Evolutionary conservation across 192 early-diverging fungal genomes (phyloP).

Genomic region (Hyaloraphidium curvatum): DNA sequence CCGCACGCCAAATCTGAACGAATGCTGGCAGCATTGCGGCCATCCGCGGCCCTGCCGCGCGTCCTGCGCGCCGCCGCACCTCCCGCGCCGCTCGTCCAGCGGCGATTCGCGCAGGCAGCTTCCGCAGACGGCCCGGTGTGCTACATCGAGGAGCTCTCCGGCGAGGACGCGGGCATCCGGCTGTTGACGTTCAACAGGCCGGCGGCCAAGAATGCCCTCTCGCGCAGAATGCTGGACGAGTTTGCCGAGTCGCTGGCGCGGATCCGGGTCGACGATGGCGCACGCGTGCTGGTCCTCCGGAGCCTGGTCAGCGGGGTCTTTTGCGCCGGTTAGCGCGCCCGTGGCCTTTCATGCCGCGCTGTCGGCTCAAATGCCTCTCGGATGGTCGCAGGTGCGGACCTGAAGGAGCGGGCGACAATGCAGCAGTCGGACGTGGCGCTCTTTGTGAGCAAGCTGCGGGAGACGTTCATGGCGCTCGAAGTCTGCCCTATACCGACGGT

Average conservation of each 20-base stretch:
- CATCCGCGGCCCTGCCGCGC: too few species aligned
- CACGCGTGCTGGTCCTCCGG: slow-evolving; percentile 61
- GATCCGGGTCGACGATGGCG: slow-evolving; percentile 39
- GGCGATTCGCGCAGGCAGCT: too few species aligned
- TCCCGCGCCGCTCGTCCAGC: too few species aligned
- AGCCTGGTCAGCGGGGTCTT: slow-evolving; percentile 66
- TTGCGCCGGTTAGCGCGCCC: slow-evolving; percentile 49
- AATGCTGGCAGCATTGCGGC: too few species aligned
- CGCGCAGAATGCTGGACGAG: slow-evolving; percentile 46
- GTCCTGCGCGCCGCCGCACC: too few species aligned
- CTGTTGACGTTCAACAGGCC: slow-evolving; percentile 71
- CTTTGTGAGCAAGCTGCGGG: slow-evolving; percentile 61
- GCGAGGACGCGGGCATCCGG: too few species aligned
- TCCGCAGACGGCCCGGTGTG: too few species aligned
- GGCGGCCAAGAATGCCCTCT: slow-evolving; percentile 74
- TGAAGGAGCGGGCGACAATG: slow-evolving; percentile 83
- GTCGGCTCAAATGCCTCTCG: not conserved
- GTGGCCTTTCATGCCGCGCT: not conserved
- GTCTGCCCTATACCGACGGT: slow-evolving; percentile 81
- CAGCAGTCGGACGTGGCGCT: slow-evolving; percentile 45
- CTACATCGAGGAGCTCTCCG: too few species aligned
- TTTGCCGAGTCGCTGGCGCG: slow-evolving; percentile 42
- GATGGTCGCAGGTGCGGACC: slow-evolving; percentile 40
- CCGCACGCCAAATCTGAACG: too few species aligned
- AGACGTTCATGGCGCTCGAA: slow-evolving; percentile 65